Evolutionary conservation across 2,329 filamentous ascomycete genomes (phyloP).

Genomic region (Stemphylium lycopersici): DNA sequence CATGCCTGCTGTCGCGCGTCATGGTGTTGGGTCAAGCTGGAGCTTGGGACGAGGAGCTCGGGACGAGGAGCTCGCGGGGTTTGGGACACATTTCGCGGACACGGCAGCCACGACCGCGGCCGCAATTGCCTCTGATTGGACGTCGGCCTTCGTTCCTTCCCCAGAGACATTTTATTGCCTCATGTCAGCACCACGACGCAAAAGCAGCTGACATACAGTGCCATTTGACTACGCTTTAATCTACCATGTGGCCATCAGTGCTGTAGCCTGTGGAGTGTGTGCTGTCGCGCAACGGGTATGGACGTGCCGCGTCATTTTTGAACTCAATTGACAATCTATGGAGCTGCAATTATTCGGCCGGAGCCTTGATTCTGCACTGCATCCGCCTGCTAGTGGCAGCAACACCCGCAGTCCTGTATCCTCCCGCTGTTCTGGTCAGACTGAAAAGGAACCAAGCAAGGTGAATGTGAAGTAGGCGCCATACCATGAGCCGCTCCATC

Average conservation of each 20-base stretch:
- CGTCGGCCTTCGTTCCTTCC: not conserved
- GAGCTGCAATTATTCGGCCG: not conserved
- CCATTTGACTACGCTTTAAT: no score
- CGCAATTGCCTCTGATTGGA: conserved; percentile 25
- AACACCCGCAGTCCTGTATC: not conserved
- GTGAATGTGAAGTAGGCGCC: not conserved
- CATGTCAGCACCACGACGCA: no score
- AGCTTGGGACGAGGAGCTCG: conserved; percentile 8
- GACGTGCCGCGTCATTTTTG: not conserved
- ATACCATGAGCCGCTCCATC: conserved; percentile 9
- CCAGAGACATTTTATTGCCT: not conserved
- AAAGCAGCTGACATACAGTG: no score
- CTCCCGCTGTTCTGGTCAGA: conserved; percentile 16
- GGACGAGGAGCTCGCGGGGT: conserved; percentile 21
- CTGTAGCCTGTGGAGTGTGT: no score
- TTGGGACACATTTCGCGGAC: conserved; percentile 33
- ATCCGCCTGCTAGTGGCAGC: not conserved
- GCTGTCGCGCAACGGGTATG: not conserved
- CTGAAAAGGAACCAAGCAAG: not conserved
- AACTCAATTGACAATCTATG: not conserved
- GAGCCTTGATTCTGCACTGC: no score
- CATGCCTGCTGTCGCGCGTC: conserved; percentile 33
- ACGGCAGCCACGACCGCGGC: conserved; percentile 21
- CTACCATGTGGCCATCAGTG: not conserved
- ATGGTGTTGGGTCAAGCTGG: conserved; percentile 30